A percentile compares a stretch with the other conserved stretches of the same genome.
phyloP scores from a whole-genome alignment of 2,329 filamentous ascomycete genomes.

The Cladophialophora bantiana region DNA sequence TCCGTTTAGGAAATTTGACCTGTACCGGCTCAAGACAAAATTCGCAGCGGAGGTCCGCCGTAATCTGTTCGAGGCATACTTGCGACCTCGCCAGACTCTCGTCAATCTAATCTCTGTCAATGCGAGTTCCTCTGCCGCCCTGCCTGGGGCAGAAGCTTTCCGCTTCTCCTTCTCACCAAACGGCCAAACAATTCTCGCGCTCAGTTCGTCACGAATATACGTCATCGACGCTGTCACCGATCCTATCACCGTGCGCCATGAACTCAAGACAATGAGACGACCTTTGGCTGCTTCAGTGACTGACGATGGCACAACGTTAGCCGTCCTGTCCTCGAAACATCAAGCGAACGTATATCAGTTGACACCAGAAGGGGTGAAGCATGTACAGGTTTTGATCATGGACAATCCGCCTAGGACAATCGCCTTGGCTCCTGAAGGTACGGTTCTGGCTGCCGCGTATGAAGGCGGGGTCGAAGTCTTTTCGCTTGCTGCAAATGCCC shows the following conservation, averaged over 20 bases:
- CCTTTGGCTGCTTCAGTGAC: slow-evolving; percentile 79
- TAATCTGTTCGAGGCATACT: slow-evolving; percentile 77
- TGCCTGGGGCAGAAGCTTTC: slow-evolving; percentile 83
- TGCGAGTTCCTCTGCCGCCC: slow-evolving; percentile 79
- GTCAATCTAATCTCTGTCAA: slow-evolving; percentile 84
- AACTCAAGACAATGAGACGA: slow-evolving; percentile 79
- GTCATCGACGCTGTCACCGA: slow-evolving; percentile 72
- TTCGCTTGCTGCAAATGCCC: slow-evolving; percentile 69
- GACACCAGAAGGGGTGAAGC: slow-evolving; percentile 67
- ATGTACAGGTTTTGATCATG: slow-evolving; percentile 76
- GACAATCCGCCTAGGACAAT: slow-evolving; percentile 81
- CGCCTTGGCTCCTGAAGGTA: slow-evolving; percentile 79
- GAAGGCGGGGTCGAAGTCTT: slow-evolving; percentile 89
- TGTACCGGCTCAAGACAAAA: slow-evolving; percentile 67
- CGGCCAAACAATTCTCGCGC: slow-evolving; percentile 76
- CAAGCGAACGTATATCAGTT: slow-evolving; percentile 88
- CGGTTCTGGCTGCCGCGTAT: slow-evolving; percentile 83
- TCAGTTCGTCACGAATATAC: slow-evolving; percentile 85
- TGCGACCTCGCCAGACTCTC: slow-evolving; percentile 72
- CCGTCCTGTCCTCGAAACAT: slow-evolving; percentile 80
- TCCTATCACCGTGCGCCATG: slow-evolving; percentile 70
- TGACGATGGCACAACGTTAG: slow-evolving; percentile 77
- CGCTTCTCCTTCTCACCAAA: slow-evolving; percentile 80
- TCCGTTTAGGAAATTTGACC: slow-evolving; percentile 52
- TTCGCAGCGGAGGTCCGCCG: slow-evolving; percentile 76